These are phyloP conservation scores for Tilletia setariae DNA, from an alignment of 1,284 basidiomycete species.

Conservation along the genomic window DNA sequence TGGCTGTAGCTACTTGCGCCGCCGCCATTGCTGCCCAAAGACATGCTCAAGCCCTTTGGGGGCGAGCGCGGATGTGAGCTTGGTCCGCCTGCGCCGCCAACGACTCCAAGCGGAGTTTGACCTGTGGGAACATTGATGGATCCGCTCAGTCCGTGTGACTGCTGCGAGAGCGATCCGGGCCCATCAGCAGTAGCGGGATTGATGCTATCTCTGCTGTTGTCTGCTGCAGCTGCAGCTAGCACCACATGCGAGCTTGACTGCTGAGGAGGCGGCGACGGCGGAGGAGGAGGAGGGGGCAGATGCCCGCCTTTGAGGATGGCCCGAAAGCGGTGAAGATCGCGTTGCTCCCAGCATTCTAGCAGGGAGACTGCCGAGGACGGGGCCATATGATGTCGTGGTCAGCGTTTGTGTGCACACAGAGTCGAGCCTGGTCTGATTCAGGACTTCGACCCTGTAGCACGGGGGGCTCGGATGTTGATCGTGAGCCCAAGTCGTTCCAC, in stretches of 20 bases:
- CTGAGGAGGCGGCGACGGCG: no score
- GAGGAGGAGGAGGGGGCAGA: not conserved
- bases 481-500: no score
- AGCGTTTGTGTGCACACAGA: no score
- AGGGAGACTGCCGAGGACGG: constrained; percentile 30
- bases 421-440: no score
- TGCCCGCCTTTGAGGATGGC: constrained; percentile 29
- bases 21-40: constrained; percentile 16
- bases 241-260: not conserved
- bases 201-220: no score
- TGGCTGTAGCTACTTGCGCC: not conserved
- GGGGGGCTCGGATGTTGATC: no score
- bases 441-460: no score
- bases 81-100: not conserved
- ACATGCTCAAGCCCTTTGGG: constrained; percentile 3
- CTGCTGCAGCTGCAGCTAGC: no score
- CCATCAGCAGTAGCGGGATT: no score
- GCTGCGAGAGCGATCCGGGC: constrained; percentile 3
- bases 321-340: constrained; percentile 46
- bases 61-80: constrained; percentile 21
- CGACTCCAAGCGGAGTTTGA: not conserved
- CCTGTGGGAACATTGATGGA: no score
- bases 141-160: no score
- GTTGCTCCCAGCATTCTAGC: constrained; percentile 49
- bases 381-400: no score